Evolutionary conservation across 129 eudicot genomes (phyloP).

Genomic region (Deinandra increscens): DNA sequence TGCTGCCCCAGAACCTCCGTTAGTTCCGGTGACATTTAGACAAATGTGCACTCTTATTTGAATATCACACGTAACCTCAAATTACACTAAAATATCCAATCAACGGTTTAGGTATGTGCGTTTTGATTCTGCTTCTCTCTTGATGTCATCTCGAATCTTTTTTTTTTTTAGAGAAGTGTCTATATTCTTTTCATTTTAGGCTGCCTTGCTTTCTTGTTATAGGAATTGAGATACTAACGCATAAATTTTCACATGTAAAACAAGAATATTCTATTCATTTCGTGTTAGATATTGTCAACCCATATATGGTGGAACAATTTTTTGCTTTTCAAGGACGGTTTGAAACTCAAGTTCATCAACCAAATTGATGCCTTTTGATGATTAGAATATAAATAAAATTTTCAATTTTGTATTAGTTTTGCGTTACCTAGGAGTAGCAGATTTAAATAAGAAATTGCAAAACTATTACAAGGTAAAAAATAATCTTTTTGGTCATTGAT

Average conservation of each 20-base stretch:
- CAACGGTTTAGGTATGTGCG: not conserved
- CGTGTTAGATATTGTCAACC: not conserved
- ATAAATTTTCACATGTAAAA: not conserved
- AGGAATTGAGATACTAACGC: not conserved
- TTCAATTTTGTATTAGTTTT: too few relatives aligned
- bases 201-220: conserved; percentile 2
- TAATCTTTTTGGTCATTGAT: too few relatives aligned
- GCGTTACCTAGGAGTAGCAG: too few relatives aligned
- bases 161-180: not conserved
- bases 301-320: not conserved
- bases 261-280: not conserved
- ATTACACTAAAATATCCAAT: too few relatives aligned
- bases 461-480: too few relatives aligned
- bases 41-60: too few relatives aligned
- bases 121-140: conserved; percentile 16
- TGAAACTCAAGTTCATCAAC: not conserved
- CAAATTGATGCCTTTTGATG: not conserved
- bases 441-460: too few relatives aligned
- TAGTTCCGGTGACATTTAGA: too few relatives aligned
- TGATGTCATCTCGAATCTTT: conserved; percentile 10
- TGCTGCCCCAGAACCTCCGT: too few relatives aligned
- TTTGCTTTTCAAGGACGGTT: conserved; percentile 4
- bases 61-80: too few relatives aligned
- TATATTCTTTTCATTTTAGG: not conserved
- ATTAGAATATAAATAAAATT: not conserved